Evolutionary conservation across 257 asterid species (phyloP).

Genomic region (Echium plantagineum): DNA sequence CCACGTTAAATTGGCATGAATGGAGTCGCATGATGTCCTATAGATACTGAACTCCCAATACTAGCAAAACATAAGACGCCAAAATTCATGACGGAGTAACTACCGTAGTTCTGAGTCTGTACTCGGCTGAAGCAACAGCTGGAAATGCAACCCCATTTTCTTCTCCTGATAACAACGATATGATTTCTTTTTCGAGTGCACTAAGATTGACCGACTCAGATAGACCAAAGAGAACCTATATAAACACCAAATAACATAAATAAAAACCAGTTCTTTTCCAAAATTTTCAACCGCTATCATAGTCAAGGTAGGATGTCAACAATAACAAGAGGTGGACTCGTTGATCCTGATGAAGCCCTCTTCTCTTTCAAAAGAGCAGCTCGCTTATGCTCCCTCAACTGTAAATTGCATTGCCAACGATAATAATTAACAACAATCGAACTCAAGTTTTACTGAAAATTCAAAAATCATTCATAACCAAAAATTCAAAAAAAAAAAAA

Average conservation of each 20-base stretch:
- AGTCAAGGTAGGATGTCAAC: slow-evolving; percentile 27
- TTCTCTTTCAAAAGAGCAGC: slow-evolving; percentile 70
- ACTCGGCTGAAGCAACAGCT: slow-evolving; percentile 63
- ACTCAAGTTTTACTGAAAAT: neutral
- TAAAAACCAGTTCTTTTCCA: neutral
- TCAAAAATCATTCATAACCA: too few relatives aligned
- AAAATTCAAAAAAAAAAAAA: neutral
- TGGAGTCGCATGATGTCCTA: neutral
- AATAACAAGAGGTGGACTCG: slow-evolving; percentile 77
- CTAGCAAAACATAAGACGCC: neutral
- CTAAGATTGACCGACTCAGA: slow-evolving; percentile 50
- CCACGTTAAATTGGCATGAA: too few relatives aligned
- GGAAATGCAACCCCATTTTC: slow-evolving; percentile 33
- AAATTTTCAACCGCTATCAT: neutral
- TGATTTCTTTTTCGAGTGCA: slow-evolving; percentile 61
- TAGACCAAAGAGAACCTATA: slow-evolving; percentile 88
- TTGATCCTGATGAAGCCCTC: slow-evolving; percentile 61
- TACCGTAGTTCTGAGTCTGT: slow-evolving; percentile 84
- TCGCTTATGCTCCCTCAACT: slow-evolving; percentile 78
- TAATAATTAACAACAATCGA: neutral
- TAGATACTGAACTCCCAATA: neutral
- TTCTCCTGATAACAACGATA: slow-evolving; percentile 45
- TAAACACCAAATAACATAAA: neutral
- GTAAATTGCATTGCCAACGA: slow-evolving; percentile 4
- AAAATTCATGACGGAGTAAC: slow-evolving; percentile 2